Evolutionary conservation across 1,284 basidiomycete genomes (phyloP), one percentile per base, ranked within the genome.

Genomic region (Cystodermella granulosa): DNA sequence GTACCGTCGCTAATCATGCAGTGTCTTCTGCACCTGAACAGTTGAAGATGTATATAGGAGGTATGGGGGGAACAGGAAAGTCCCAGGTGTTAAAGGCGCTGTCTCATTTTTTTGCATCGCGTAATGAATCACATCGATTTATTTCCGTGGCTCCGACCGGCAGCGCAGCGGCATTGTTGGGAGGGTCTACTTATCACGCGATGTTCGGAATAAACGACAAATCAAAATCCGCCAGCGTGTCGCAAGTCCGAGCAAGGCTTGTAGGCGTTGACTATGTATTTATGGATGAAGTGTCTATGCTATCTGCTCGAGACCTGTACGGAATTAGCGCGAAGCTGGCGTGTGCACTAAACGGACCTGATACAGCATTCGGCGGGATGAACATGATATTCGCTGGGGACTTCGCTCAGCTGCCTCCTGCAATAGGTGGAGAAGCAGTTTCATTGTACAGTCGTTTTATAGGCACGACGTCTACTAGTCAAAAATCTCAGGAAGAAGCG

Each of bases 201-300:
- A 18, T 15, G 31, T 31, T 31, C n/a, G 28, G 28, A 31, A 31
- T 31, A 31, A 31, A 31, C n/a, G 28, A 31, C n/a, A 11, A 31
- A 11, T 31, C 28, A 21, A n/a, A 17, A 48, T 13, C 8, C 22
- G 28, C 17, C 17, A n/a, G 21, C n/a, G 11, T 31, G 28, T 31
- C 28, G 5, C 16, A 21, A 18, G 28, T 20, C 13, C 4, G 18
- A 38, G 18, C 14, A 38, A 14, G 39, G 16, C 43, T 66, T 2
- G 39, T 48, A 23, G 54, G 60, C 20, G 63, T 69, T 1, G 54
- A 63, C 4, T 66, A 67, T 43, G 49, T 71, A 2, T 68, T 71
- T 42, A 42, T 68, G 14, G 66, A 70, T 57, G 67, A 70, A 48
- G 49, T 69, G 3, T 69, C 66, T 4, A 69, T 70, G 67, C 28